These are phyloP conservation scores for Ramularia endophylla DNA, from an alignment of 2,329 filamentous ascomycete species.

Conservation along the genomic window DNA sequence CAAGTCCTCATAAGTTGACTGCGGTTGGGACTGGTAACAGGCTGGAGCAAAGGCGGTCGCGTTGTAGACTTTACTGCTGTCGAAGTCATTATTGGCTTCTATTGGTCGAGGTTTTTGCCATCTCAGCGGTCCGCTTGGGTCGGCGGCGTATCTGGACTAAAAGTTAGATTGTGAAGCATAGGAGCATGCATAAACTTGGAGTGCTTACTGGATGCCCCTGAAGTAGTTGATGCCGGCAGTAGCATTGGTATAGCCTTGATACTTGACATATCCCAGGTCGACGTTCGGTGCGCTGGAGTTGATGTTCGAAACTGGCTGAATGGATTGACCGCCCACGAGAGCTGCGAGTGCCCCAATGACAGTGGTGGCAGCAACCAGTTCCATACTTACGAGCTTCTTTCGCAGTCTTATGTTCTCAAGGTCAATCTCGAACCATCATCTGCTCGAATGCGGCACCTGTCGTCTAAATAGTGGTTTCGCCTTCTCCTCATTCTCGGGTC, in stretches of 20 bases:
- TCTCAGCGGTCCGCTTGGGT: constrained; percentile 26
- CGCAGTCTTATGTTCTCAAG: no score
- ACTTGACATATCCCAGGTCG: constrained; percentile 21
- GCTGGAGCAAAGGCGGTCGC: constrained; percentile 22
- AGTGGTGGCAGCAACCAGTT: no score
- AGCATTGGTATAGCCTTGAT: constrained; percentile 12
- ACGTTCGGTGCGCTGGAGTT: constrained; percentile 9
- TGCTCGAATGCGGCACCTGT: no score
- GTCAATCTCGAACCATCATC: no score
- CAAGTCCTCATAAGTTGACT: constrained; percentile 4
- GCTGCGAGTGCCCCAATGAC: no score
- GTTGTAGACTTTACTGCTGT: constrained; percentile 18
- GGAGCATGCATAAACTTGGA: no score
- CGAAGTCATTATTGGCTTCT: constrained; percentile 18
- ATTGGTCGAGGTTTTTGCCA: constrained; percentile 30
- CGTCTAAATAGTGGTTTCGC: no score
- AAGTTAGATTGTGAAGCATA: neutral
- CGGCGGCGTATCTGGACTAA: constrained; percentile 21
- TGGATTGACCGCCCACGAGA: no score
- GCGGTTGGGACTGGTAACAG: constrained; percentile 25
- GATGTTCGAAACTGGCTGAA: no score
- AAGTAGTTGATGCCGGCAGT: constrained; percentile 18
- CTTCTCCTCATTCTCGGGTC: no score
- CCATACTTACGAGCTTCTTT: no score
- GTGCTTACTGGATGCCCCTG: constrained; percentile 5